Percentiles rank a stretch among this genome's conserved stretches.
These are phyloP conservation scores for Lentinus tigrinus DNA, from an alignment of 768 basidiomycete genomes.

Conservation along the genomic window DNA sequence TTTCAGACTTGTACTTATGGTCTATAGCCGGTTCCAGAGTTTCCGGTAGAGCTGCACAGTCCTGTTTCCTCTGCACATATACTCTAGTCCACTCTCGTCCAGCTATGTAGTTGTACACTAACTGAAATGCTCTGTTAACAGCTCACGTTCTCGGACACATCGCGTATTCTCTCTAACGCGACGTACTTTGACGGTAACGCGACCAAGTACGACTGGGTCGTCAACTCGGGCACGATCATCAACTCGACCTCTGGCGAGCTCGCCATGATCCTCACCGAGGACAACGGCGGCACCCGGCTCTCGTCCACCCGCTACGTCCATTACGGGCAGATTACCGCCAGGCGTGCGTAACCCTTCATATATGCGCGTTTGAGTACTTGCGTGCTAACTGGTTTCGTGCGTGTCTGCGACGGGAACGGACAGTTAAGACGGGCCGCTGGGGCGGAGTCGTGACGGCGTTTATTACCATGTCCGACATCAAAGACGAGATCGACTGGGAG, in stretches of 20 bases:
- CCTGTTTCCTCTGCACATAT: too few relatives aligned
- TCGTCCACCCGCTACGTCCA: slow-evolving; percentile 81
- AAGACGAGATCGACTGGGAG: slow-evolving; percentile 89
- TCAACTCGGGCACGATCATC: slow-evolving; percentile 65
- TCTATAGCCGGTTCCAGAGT: too few relatives aligned
- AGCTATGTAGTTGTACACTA: not conserved
- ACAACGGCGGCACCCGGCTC: slow-evolving; percentile 73
- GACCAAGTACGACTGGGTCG: slow-evolving; percentile 69
- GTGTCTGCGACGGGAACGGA: too few relatives aligned
- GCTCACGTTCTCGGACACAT: slow-evolving; percentile 64
- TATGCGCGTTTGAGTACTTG: not conserved
- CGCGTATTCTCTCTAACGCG: slow-evolving; percentile 63
- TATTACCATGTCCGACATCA: slow-evolving; percentile 79
- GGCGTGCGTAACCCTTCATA: slow-evolving; percentile 38
- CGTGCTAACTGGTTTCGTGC: too few relatives aligned
- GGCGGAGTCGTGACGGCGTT: slow-evolving; percentile 80
- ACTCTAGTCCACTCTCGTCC: too few relatives aligned
- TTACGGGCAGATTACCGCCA: slow-evolving; percentile 74
- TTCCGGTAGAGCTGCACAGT: too few relatives aligned
- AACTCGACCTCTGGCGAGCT: slow-evolving; percentile 64
- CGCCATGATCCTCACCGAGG: slow-evolving; percentile 63
- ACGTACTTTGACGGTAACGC: slow-evolving; percentile 76
- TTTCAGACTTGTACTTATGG: too few relatives aligned
- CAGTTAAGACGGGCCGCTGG: slow-evolving; percentile 81
- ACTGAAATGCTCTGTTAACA: slow-evolving; percentile 23